Percentiles rank a stretch among this genome's conserved stretches.
Evolutionary conservation across 208 protist species (phyloP).

Genomic region (Crithidia expoeki): DNA sequence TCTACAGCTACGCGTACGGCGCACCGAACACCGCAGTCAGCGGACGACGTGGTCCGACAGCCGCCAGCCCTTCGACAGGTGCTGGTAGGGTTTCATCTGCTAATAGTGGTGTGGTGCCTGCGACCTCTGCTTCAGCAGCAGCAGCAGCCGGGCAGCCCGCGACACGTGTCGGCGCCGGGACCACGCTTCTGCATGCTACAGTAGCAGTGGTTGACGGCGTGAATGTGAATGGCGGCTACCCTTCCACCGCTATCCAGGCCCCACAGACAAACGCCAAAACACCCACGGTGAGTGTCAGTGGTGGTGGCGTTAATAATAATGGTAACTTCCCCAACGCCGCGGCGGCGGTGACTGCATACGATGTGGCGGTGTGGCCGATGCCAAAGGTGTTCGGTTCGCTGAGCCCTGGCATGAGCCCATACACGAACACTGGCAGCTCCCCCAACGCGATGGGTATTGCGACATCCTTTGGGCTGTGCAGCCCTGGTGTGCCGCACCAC

Average conservation of each 20-base stretch:
- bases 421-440: not conserved
- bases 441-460: not conserved
- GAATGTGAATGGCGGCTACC: slow-evolving; percentile 2
- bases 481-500: not conserved
- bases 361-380: slow-evolving; percentile 24
- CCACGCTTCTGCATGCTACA: not conserved
- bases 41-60: not conserved
- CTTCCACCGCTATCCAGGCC: slow-evolving; percentile 5
- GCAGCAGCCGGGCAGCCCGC: not conserved
- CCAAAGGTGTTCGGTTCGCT: not conserved
- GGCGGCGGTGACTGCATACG: not conserved
- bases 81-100: not conserved
- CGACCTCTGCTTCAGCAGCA: no score
- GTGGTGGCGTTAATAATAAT: no score
- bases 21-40: slow-evolving; percentile 5
- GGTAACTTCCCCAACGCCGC: slow-evolving; percentile 4
- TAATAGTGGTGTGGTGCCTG: not conserved
- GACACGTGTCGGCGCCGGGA: not conserved
- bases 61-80: not conserved
- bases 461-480: no score
- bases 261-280: slow-evolving; percentile 8
- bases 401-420: not conserved
- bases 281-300: not conserved
- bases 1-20: slow-evolving; percentile 70
- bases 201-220: not conserved